Percentiles rank a stretch among this genome's conserved stretches.
Conservation (phyloP, 2,329 filamentous ascomycete species). For the Didymella sp. region DNA sequence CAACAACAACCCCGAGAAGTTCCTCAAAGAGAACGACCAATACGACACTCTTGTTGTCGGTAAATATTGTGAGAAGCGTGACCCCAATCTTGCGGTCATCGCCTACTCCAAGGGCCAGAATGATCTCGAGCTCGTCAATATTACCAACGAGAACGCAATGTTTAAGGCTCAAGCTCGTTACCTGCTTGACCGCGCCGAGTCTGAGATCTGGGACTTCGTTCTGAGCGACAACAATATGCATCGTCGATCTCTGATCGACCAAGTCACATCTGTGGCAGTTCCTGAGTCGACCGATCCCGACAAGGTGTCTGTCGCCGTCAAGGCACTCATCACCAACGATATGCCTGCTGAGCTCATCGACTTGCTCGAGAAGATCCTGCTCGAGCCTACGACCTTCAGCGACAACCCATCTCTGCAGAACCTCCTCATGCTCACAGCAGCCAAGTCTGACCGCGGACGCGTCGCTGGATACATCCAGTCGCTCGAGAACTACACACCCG, state of each 20-base stretch:
- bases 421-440: slow-evolving; percentile 92
- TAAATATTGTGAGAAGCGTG: slow-evolving; percentile 98
- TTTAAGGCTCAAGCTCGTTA: slow-evolving; percentile 98
- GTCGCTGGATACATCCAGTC: slow-evolving; percentile 97
- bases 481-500: slow-evolving; percentile 85
- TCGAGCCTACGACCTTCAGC: slow-evolving; percentile 99
- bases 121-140: slow-evolving; percentile 93
- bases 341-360: slow-evolving; percentile 95
- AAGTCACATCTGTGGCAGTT: slow-evolving; percentile 94
- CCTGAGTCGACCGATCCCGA: slow-evolving; percentile 78
- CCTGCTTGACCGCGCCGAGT: slow-evolving; percentile 85
- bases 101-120: slow-evolving; percentile 97
- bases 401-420: slow-evolving; percentile 98
- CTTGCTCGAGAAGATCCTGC: slow-evolving; percentile 96
- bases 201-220: slow-evolving; percentile 93
- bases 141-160: slow-evolving; percentile 99
- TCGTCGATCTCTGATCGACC: slow-evolving; percentile 90
- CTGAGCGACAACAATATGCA: slow-evolving; percentile 96
- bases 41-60: slow-evolving; percentile 92
- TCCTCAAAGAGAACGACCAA: slow-evolving; percentile 95
- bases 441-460: slow-evolving; percentile 92
- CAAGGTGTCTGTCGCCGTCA: slow-evolving; percentile 93
- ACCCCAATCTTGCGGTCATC: slow-evolving; percentile 94
- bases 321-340: slow-evolving; percentile 89
- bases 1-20: slow-evolving; percentile 97